Percentiles rank a stretch among this genome's conserved stretches.
Evolutionary conservation across 2,329 filamentous ascomycete genomes (phyloP).

Genomic region (Cercospora sp.): DNA sequence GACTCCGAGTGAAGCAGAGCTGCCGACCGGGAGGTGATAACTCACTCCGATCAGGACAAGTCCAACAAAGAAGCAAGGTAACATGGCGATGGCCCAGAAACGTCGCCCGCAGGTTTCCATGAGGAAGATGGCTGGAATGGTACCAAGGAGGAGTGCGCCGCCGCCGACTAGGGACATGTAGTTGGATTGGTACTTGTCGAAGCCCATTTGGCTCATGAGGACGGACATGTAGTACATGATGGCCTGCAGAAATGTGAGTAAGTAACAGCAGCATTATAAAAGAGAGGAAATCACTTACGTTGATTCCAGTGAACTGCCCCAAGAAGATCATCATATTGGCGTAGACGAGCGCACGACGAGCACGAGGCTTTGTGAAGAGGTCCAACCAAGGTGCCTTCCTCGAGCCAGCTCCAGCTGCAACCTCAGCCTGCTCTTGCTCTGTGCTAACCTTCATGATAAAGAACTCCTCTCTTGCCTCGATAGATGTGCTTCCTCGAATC

Average conservation of each 20-base stretch:
- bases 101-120: conserved; percentile 73
- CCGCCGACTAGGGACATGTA: conserved; percentile 77
- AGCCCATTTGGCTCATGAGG: conserved; percentile 68
- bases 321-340: conserved; percentile 70
- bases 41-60: conserved; percentile 65
- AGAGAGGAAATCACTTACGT: conserved; percentile 40
- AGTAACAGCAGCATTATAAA: background rate
- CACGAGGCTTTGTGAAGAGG: conserved; percentile 68
- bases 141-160: conserved; percentile 62
- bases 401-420: conserved; percentile 53
- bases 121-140: conserved; percentile 50
- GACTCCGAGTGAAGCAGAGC: conserved; percentile 46
- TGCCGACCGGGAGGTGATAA: conserved; percentile 54
- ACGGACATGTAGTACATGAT: conserved; percentile 66
- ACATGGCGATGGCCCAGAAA: conserved; percentile 72
- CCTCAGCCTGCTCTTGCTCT: conserved; percentile 56
- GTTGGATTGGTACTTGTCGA: conserved; percentile 60
- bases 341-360: conserved; percentile 65
- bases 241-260: background rate
- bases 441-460: conserved; percentile 67
- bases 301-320: conserved; percentile 68
- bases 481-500: conserved; percentile 60
- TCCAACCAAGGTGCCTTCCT: conserved; percentile 69
- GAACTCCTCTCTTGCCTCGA: conserved; percentile 67
- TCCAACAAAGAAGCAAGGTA: conserved; percentile 71